These are phyloP conservation scores for Lyophyllum semitale DNA, from an alignment of 768 basidiomycete genomes.

Conservation along the genomic window DNA sequence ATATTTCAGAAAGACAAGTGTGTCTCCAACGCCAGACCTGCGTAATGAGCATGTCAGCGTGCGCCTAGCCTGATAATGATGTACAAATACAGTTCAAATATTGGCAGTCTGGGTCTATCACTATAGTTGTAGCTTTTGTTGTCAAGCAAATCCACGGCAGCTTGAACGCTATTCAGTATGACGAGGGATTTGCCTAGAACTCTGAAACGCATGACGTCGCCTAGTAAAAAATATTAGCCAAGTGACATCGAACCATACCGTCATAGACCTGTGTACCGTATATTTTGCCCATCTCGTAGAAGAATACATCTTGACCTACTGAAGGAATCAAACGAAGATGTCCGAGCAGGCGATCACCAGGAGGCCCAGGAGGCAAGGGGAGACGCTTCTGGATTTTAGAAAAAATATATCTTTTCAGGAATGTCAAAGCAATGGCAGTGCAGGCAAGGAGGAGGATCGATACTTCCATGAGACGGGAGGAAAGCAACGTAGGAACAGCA, in stretches of 20 bases:
- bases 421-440: not conserved
- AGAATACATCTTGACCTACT: not conserved
- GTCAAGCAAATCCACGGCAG: constrained; percentile 42
- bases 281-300: not conserved
- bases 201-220: constrained; percentile 17
- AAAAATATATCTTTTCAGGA: not conserved
- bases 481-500: too few relatives aligned
- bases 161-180: constrained; percentile 35
- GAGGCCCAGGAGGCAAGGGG: constrained; percentile 2
- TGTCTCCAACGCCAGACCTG: constrained; percentile 3
- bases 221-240: not conserved
- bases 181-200: constrained; percentile 21
- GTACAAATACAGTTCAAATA: constrained; percentile 15
- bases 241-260: not conserved
- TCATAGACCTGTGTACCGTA: not conserved
- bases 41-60: not conserved
- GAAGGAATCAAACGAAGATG: not conserved
- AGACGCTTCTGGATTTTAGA: not conserved
- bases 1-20: constrained; percentile 13
- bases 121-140: constrained; percentile 39
- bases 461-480: too few relatives aligned
- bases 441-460: not conserved
- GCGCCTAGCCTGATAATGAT: not conserved
- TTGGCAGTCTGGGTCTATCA: constrained; percentile 26
- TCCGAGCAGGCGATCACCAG: not conserved